Conservation (phyloP, 495 filamentous ascomycete genomes). For the Amphirosellinia nigrospora region DNA sequence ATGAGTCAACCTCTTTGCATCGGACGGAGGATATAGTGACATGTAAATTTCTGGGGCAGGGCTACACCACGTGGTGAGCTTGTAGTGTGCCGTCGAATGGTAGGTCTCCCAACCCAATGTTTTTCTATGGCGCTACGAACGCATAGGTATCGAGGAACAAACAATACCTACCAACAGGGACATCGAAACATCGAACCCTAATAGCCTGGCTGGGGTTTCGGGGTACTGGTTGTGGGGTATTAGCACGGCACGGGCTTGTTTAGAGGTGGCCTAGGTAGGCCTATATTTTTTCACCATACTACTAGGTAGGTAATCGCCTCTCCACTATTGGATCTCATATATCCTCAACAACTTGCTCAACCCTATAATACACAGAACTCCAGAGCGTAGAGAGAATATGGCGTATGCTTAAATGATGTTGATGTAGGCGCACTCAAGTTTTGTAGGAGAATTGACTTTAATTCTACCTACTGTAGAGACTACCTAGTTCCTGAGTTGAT, state of each 20-base stretch:
- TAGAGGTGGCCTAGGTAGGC: too few species aligned
- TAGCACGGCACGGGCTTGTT: background rate
- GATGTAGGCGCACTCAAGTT: background rate
- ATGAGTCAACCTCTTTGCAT: conserved; percentile 23
- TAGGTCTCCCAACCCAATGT: background rate
- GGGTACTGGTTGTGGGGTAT: conserved; percentile 1
- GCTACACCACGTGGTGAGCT: conserved; percentile 25
- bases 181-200: background rate
- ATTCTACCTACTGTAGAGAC: background rate
- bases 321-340: background rate
- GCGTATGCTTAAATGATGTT: background rate
- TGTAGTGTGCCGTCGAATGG: conserved; percentile 16
- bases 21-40: conserved; percentile 17
- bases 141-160: too few species aligned
- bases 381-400: background rate
- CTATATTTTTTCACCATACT: too few species aligned
- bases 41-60: conserved; percentile 20
- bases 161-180: too few species aligned
- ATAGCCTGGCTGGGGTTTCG: background rate
- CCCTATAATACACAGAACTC: background rate
- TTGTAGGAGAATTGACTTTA: background rate
- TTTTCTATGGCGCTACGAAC: background rate
- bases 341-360: background rate
- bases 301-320: too few species aligned
- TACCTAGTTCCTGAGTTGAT: background rate